Percentiles rank a stretch among this genome's conserved stretches.
Evolutionary conservation across 208 protist species (phyloP).

Genomic region (Trypanosoma cruzi): DNA sequence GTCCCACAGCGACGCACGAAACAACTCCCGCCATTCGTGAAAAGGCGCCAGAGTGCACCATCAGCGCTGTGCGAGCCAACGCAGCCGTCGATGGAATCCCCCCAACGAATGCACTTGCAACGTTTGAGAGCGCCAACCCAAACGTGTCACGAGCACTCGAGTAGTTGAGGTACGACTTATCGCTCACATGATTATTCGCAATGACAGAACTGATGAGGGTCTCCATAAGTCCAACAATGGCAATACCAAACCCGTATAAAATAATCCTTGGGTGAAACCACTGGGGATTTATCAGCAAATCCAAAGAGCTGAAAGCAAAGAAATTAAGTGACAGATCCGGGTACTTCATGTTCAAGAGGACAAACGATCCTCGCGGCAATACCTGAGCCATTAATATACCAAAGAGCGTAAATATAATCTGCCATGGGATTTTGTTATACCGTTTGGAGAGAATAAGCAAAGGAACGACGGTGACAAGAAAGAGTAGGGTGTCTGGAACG

Average conservation of each 20-base stretch:
- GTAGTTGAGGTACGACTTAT: conserved; percentile 36
- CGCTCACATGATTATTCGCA: conserved; percentile 33
- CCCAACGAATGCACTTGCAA: conserved; percentile 28
- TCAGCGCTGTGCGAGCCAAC: conserved; percentile 32
- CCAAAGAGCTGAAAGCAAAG: conserved; percentile 16
- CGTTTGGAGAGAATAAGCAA: conserved; percentile 25
- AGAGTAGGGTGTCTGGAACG: conserved; percentile 28
- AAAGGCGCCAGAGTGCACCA: conserved; percentile 30
- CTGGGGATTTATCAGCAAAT: conserved; percentile 6
- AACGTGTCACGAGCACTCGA: conserved; percentile 34
- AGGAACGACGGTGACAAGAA: conserved; percentile 29
- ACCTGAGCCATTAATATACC: conserved; percentile 29
- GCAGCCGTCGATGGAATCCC: conserved; percentile 35
- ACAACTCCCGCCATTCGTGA: conserved; percentile 27
- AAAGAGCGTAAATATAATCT: conserved; percentile 33
- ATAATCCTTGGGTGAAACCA: conserved; percentile 25
- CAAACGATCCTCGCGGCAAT: conserved; percentile 18
- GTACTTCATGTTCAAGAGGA: conserved; percentile 30
- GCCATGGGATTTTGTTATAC: conserved; percentile 32
- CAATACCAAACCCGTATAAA: conserved; percentile 36
- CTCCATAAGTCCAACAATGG: conserved; percentile 30
- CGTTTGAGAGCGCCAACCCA: conserved; percentile 31
- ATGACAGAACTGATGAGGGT: conserved; percentile 36
- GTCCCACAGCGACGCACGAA: conserved; percentile 9
- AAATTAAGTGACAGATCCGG: conserved; percentile 31